These are phyloP conservation scores for Hylodesmum podocarpum DNA, from an alignment of 306 rosid genomes.

Conservation along the genomic window DNA sequence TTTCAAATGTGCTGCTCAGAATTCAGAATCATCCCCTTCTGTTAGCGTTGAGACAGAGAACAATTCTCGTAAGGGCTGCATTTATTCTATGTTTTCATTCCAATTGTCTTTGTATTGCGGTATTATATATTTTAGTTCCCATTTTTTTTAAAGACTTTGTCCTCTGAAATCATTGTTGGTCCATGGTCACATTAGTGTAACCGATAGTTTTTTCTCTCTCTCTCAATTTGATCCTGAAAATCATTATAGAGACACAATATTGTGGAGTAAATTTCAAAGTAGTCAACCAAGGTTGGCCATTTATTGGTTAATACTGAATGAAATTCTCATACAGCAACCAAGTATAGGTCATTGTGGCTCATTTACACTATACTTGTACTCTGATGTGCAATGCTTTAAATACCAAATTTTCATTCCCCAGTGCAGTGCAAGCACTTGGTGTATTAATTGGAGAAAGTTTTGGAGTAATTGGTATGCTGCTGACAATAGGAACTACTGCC, in stretches of 20 bases:
- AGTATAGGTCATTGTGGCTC: background rate
- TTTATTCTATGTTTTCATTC: background rate
- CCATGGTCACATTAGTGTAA: background rate
- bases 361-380: background rate
- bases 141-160: background rate
- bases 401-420: background rate
- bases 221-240: background rate
- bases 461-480: background rate
- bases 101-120: background rate
- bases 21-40: constrained; percentile 29
- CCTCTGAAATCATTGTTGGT: background rate
- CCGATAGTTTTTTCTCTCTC: background rate
- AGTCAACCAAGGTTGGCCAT: background rate
- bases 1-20: constrained; percentile 25
- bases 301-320: background rate
- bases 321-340: background rate
- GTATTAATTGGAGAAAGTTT: background rate
- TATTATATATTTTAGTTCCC: background rate
- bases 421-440: background rate
- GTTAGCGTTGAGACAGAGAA: constrained; percentile 11
- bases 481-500: background rate
- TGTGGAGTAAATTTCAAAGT: background rate
- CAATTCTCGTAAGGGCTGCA: constrained; percentile 32
- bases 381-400: background rate
- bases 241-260: background rate